Conservation (phyloP, 2,329 filamentous ascomycete genomes). For the Alternaria ethzedia region DNA sequence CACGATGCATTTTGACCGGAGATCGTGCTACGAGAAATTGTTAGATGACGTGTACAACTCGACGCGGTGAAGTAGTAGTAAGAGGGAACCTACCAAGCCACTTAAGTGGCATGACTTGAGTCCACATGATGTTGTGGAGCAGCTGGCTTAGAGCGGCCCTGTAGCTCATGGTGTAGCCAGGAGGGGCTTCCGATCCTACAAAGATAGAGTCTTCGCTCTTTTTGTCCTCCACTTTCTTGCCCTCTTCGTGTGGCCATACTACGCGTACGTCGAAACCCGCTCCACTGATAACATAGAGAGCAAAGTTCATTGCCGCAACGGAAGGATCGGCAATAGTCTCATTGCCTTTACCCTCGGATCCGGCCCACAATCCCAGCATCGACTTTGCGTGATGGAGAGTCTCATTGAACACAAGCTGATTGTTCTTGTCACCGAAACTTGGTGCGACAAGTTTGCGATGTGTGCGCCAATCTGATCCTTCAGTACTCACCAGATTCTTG, state of each 20-base stretch:
- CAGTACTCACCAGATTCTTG: constrained; percentile 72
- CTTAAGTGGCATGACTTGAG: constrained; percentile 66
- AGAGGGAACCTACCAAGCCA: constrained; percentile 55
- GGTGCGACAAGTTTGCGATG: constrained; percentile 76
- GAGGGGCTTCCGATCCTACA: constrained; percentile 39
- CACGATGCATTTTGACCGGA: constrained; percentile 56
- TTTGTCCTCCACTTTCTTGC: constrained; percentile 43
- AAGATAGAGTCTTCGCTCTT: constrained; percentile 38
- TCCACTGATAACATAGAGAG: constrained; percentile 66
- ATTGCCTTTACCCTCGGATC: constrained; percentile 29
- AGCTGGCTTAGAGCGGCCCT: constrained; percentile 66
- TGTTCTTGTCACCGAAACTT: constrained; percentile 79
- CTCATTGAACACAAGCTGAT: constrained; percentile 69
- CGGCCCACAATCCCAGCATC: constrained; percentile 41
- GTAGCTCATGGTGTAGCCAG: constrained; percentile 65
- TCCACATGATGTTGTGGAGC: constrained; percentile 67
- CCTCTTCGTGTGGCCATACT: constrained; percentile 64
- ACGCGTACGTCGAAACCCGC: constrained; percentile 73
- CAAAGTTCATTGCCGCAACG: constrained; percentile 69
- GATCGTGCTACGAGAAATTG: constrained; percentile 30
- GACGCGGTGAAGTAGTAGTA: neutral
- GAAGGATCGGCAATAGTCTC: constrained; percentile 63
- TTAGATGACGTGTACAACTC: constrained; percentile 1
- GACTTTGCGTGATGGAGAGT: constrained; percentile 65
- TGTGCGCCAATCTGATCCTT: constrained; percentile 72